Conservation (phyloP, 768 basidiomycete genomes). For the Tephrocybe sp. region DNA sequence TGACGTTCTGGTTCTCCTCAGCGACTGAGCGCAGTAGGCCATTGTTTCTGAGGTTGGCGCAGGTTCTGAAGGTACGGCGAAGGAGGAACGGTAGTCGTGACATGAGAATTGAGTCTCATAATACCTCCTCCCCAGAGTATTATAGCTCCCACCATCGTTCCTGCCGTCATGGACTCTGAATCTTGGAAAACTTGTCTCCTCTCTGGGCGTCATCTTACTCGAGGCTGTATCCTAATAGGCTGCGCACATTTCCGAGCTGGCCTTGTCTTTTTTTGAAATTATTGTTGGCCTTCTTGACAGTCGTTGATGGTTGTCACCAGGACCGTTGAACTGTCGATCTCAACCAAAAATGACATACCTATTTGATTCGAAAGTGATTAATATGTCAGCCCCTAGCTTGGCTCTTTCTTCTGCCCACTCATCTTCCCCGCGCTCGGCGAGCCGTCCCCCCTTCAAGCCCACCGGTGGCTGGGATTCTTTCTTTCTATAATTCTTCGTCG, state of each 20-base stretch:
- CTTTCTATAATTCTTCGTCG: not conserved
- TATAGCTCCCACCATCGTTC: too few species aligned
- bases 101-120: not conserved
- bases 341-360: not conserved
- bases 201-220: too few species aligned
- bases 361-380: not conserved
- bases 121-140: too few species aligned
- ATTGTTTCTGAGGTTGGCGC: slow-evolving; percentile 5
- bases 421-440: slow-evolving; percentile 8
- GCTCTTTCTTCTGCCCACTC: slow-evolving; percentile 2
- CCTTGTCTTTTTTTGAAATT: too few species aligned
- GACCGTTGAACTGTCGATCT: not conserved
- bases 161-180: too few species aligned
- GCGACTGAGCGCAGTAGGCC: slow-evolving; percentile 26
- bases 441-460: slow-evolving; percentile 2
- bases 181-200: too few species aligned
- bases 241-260: too few species aligned
- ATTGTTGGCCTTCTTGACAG: not conserved
- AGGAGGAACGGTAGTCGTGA: not conserved
- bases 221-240: too few species aligned
- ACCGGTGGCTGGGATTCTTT: slow-evolving; percentile 10
- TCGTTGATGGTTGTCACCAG: not conserved
- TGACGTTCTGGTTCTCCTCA: slow-evolving; percentile 59
- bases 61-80: slow-evolving; percentile 10
- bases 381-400: not conserved